phyloP scores from a whole-genome alignment of 2,329 filamentous ascomycete genomes.

The Paraconiothyrium sp. region DNA sequence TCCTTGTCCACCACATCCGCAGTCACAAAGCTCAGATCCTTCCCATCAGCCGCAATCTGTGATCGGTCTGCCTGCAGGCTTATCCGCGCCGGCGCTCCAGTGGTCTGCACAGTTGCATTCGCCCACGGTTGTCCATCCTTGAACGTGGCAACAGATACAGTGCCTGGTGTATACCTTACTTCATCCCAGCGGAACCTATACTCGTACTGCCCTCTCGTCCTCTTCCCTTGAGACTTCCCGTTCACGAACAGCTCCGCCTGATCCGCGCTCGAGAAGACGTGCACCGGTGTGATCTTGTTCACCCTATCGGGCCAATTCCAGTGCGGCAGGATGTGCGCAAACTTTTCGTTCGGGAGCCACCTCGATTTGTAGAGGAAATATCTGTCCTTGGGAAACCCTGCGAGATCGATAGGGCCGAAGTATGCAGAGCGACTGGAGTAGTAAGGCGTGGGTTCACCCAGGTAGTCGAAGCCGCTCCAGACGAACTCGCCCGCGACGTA shows the following conservation, averaged over 20 bases:
- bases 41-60: constrained; percentile 52
- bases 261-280: constrained; percentile 62
- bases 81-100: constrained; percentile 52
- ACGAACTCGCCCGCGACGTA: constrained; percentile 65
- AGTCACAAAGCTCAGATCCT: constrained; percentile 60
- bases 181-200: constrained; percentile 66
- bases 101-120: constrained; percentile 52
- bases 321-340: constrained; percentile 65
- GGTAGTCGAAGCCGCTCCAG: constrained; percentile 62
- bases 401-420: constrained; percentile 66
- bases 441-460: constrained; percentile 63
- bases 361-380: constrained; percentile 65
- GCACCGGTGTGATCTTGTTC: constrained; percentile 61
- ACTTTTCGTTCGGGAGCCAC: constrained; percentile 59
- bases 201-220: constrained; percentile 44
- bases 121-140: constrained; percentile 61
- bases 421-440: constrained; percentile 61
- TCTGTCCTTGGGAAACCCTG: constrained; percentile 66
- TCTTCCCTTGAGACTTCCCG: constrained; percentile 56
- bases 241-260: constrained; percentile 66
- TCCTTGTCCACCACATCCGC: constrained; percentile 56
- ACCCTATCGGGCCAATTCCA: constrained; percentile 64
- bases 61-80: constrained; percentile 53
- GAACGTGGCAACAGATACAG: constrained; percentile 59
- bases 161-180: constrained; percentile 59